phyloP scores from a whole-genome alignment of 2,329 filamentous ascomycete genomes.

The Conoideocrella luteorostrata region DNA sequence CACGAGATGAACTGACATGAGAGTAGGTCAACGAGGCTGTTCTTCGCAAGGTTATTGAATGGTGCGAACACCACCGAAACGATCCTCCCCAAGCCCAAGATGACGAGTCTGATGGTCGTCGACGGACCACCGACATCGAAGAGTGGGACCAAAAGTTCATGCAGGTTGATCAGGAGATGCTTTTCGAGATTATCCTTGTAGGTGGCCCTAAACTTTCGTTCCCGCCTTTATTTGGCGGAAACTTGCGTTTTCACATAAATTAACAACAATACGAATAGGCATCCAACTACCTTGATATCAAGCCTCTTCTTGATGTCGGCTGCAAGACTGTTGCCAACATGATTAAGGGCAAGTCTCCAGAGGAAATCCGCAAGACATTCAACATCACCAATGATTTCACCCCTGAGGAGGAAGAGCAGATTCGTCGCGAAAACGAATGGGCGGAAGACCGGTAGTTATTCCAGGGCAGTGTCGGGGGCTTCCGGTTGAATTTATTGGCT shows the following conservation, averaged over 20 bases:
- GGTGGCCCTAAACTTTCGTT: constrained; percentile 33
- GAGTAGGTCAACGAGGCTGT: constrained; percentile 84
- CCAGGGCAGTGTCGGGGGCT: not conserved
- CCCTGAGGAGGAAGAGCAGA: constrained; percentile 97
- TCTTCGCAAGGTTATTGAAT: constrained; percentile 92
- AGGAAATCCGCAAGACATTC: constrained; percentile 99
- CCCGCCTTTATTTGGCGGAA: not conserved
- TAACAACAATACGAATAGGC: constrained; percentile 48
- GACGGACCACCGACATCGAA: constrained; percentile 98
- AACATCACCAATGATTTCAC: constrained; percentile 99
- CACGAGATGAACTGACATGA: not conserved
- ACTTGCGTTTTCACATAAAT: not conserved
- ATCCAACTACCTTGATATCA: constrained; percentile 98
- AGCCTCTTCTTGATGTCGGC: constrained; percentile 91
- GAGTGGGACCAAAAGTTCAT: constrained; percentile 99
- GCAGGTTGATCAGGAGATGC: constrained; percentile 99
- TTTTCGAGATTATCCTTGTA: constrained; percentile 98
- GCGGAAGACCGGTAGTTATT: constrained; percentile 66
- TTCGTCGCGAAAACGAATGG: constrained; percentile 86
- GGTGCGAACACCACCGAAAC: constrained; percentile 91
- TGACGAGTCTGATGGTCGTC: constrained; percentile 87
- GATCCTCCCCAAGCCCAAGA: constrained; percentile 78
- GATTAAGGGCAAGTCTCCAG: constrained; percentile 99
- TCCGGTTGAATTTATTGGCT: not conserved
- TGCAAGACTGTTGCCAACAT: constrained; percentile 98